Percentiles rank a stretch among this genome's conserved stretches.
Conservation (phyloP, 768 basidiomycete species). For the Roridomyces roridus region DNA sequence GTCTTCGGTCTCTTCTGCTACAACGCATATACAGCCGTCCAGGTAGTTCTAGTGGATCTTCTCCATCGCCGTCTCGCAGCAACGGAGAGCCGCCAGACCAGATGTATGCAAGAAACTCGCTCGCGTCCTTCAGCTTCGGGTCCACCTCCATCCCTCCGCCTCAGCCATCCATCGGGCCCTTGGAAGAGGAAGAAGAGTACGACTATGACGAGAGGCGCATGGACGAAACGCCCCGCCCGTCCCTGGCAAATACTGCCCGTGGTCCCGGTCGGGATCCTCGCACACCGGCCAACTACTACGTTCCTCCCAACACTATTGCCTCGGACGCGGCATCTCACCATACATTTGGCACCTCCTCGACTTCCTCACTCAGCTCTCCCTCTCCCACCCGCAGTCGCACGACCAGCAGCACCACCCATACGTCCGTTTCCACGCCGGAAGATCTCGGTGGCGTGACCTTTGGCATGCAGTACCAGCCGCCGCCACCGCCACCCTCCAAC, state of each 20-base stretch:
- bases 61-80: too few relatives aligned
- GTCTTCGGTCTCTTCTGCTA: not conserved
- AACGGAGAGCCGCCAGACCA: constrained; percentile 6
- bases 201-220: constrained; percentile 35
- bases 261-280: constrained; percentile 31
- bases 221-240: constrained; percentile 59
- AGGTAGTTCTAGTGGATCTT: not conserved
- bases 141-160: constrained; percentile 40
- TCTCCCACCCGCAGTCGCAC: constrained; percentile 45
- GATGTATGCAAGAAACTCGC: constrained; percentile 53
- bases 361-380: constrained; percentile 49
- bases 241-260: constrained; percentile 43
- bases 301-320: constrained; percentile 13
- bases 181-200: constrained; percentile 43
- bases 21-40: not conserved
- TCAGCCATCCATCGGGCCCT: constrained; percentile 42
- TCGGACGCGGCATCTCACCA: constrained; percentile 54
- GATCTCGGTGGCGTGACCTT: constrained; percentile 27
- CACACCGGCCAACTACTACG: constrained; percentile 20
- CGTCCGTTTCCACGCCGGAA: constrained; percentile 27
- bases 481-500: not conserved
- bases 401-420: constrained; percentile 35
- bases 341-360: constrained; percentile 54
- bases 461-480: not conserved
- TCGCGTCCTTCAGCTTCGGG: constrained; percentile 56